Base-by-base conservation (phyloP, 2,329 filamentous ascomycete genomes). In the Ilyonectria sp. region DNA sequence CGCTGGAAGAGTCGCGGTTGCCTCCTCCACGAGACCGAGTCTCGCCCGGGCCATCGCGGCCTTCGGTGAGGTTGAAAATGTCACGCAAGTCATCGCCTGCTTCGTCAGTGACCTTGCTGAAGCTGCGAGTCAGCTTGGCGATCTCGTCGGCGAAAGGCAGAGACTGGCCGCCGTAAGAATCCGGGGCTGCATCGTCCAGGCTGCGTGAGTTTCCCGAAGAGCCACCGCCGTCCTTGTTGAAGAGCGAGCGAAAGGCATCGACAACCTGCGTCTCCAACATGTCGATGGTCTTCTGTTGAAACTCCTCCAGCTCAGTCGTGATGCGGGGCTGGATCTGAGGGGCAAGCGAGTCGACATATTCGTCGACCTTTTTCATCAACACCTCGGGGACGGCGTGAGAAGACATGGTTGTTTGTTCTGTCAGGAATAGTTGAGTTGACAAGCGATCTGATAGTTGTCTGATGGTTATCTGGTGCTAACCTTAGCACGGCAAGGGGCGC, bases 321-420 rank as follows among this genome's bases (percentile, higher is more conserved):
- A 85, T 83, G 79, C 81, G 82, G 74, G 83, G 82, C 68, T 84
- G 82, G 60, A 85, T 84, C 70, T 84, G 81, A 6, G 83, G 83
- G 2, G 81, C 81, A 4, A 85, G 81, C 0, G 82, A 84, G 78
- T 85, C 83, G 74, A 85, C 82, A 56, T 85, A 85, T 17, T 83
- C 79, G 77, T 85, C 83, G 2, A 85, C 80, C 66, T 84, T 82
- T 53, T 79, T 78, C 77, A 83, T 81, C 65, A 84, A 65, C 33
- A 83, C 81, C 53, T 84, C 82, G 52, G 82, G 81, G 21, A 84
- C 70, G n/a, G 77, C 78, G 69, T 75, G 77, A 6, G 78, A 79
- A 69, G 80, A 80, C 80, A 82, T 82, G 35, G 9, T 17, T 63
- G 61, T 47, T 47, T 17, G 26, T 23, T 23, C 23, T 35, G 37